A percentile compares a stretch with the other conserved stretches of the same genome.
Conservation (phyloP, 257 asterid genomes). For the Solanum sejunctum region DNA sequence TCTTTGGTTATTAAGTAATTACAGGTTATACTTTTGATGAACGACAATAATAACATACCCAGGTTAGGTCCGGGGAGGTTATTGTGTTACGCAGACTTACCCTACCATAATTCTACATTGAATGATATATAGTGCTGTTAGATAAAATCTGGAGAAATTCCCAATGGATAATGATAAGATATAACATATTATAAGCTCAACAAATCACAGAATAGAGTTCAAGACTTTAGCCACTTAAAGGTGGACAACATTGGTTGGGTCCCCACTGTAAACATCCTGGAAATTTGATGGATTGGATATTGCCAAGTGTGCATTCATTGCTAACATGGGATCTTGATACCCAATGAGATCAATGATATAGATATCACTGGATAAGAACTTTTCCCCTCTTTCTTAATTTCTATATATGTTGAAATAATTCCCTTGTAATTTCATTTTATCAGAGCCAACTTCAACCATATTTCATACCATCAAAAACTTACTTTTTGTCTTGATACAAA, state of each 20-base stretch:
- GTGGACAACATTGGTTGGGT: background rate
- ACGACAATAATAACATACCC: background rate
- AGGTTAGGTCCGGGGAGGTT: background rate
- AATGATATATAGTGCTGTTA: background rate
- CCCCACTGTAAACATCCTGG: background rate
- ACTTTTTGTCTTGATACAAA: background rate
- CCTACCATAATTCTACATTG: background rate
- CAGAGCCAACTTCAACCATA: background rate
- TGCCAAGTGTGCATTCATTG: background rate
- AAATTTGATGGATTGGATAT: background rate
- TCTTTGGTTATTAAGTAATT: background rate
- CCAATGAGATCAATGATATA: background rate
- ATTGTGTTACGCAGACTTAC: background rate
- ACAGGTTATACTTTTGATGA: background rate
- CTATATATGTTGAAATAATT: background rate
- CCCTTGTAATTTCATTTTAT: background rate
- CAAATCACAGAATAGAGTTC: background rate
- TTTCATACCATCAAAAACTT: background rate
- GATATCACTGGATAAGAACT: background rate
- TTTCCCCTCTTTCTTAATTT: background rate
- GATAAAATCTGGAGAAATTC: background rate
- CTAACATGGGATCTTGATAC: background rate
- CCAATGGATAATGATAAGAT: background rate
- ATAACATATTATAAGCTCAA: background rate
- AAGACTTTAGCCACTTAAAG: background rate